Conservation (phyloP, 2,329 filamentous ascomycete species). For the Aspergillus neoniger region DNA sequence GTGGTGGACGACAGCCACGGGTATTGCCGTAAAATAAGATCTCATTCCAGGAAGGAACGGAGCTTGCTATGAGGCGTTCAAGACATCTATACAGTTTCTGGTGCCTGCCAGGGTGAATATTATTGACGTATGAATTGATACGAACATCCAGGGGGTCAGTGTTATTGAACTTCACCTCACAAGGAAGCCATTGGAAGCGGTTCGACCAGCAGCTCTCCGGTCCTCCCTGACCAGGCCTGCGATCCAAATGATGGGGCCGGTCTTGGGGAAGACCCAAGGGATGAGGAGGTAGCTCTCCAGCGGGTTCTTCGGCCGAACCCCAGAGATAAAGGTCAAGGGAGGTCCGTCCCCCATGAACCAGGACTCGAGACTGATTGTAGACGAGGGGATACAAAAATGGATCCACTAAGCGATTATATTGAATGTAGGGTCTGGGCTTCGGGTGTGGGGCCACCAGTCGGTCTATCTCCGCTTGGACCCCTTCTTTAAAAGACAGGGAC, state of each 20-base stretch:
- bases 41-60: slow-evolving; percentile 11
- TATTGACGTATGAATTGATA: neutral
- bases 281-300: neutral
- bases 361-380: neutral
- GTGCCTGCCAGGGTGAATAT: neutral
- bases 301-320: neutral
- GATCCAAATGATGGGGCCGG: neutral
- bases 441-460: neutral
- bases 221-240: neutral
- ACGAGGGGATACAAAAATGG: neutral
- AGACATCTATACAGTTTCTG: neutral
- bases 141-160: neutral
- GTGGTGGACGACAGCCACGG: slow-evolving; percentile 4
- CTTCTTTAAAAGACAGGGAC: neutral
- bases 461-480: neutral
- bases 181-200: slow-evolving; percentile 17
- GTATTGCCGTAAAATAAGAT: slow-evolving; percentile 9
- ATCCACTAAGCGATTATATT: neutral
- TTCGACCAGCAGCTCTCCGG: slow-evolving; percentile 14
- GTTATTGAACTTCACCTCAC: slow-evolving; percentile 5
- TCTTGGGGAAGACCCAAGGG: neutral
- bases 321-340: neutral
- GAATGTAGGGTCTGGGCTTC: neutral
- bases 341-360: neutral
- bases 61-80: slow-evolving; percentile 3